Evolutionary conservation across 108 stramenopile genomes (phyloP).

Genomic region (Nitzschia inconspicua): DNA sequence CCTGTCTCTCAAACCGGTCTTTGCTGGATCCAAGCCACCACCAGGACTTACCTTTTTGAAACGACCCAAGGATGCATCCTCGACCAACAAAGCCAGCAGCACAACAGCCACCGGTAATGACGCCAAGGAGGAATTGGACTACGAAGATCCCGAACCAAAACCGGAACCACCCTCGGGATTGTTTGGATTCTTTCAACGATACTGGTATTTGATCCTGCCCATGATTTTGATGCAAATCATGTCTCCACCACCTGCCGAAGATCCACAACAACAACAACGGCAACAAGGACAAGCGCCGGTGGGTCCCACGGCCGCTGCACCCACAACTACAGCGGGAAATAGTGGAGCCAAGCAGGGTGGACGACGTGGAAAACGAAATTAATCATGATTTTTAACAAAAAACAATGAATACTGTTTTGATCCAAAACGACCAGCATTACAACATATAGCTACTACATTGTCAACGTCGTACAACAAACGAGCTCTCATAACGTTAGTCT

Average conservation of each 20-base stretch:
- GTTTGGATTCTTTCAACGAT: conserved; percentile 48
- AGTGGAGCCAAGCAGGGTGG: too few relatives aligned
- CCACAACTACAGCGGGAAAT: too few relatives aligned
- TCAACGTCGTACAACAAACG: too few relatives aligned
- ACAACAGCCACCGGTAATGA: background rate
- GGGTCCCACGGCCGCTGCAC: too few relatives aligned
- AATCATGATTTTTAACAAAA: too few relatives aligned
- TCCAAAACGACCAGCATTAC: too few relatives aligned
- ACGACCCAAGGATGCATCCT: conserved; percentile 25
- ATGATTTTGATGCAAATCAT: conserved; percentile 52
- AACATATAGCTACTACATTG: too few relatives aligned
- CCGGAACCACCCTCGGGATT: conserved; percentile 21
- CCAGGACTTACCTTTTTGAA: conserved; percentile 66
- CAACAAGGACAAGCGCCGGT: background rate
- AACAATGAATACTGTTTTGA: too few relatives aligned
- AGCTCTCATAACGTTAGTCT: too few relatives aligned
- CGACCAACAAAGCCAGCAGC: conserved; percentile 2
- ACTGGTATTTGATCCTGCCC: conserved; percentile 84
- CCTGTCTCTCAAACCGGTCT: conserved; percentile 55
- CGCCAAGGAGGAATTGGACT: conserved; percentile 23
- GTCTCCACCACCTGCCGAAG: conserved; percentile 26
- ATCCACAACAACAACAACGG: conserved; percentile 1
- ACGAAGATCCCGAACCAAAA: conserved; percentile 14
- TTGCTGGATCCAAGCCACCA: conserved; percentile 57
- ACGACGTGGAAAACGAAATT: too few relatives aligned